These are phyloP conservation scores for Edaphochlamys debaryana DNA, from an alignment of 139 green algal species.

Conservation along the genomic window DNA sequence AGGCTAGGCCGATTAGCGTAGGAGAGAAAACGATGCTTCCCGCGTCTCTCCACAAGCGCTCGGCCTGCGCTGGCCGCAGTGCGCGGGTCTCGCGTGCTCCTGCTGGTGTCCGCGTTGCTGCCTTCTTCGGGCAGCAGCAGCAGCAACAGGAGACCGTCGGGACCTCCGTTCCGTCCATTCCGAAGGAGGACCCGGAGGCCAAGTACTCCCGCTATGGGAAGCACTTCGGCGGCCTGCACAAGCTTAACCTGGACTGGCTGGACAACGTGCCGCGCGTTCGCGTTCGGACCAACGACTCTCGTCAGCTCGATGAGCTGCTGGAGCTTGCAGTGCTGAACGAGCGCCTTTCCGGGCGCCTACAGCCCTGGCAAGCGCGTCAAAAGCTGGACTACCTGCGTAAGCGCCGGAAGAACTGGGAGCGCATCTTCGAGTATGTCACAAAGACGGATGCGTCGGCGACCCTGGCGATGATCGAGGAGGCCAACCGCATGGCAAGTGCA, in stretches of 20 bases:
- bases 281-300: slow-evolving; percentile 56
- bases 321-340: slow-evolving; percentile 85
- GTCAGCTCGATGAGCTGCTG: slow-evolving; percentile 72
- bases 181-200: slow-evolving; percentile 46
- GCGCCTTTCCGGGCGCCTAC: slow-evolving; percentile 58
- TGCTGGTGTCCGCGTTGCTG: too few relatives aligned
- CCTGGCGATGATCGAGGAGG: slow-evolving; percentile 82
- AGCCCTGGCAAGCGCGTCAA: slow-evolving; percentile 59
- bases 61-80: too few relatives aligned
- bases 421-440: slow-evolving; percentile 81
- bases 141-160: too few relatives aligned
- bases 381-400: slow-evolving; percentile 79
- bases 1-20: too few relatives aligned
- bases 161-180: too few relatives aligned
- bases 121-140: too few relatives aligned
- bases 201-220: slow-evolving; percentile 54
- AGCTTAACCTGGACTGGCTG: slow-evolving; percentile 56
- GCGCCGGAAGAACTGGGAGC: slow-evolving; percentile 77
- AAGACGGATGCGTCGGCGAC: slow-evolving; percentile 77
- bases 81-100: too few relatives aligned
- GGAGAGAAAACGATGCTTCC: too few relatives aligned
- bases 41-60: too few relatives aligned
- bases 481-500: slow-evolving; percentile 74
- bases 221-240: slow-evolving; percentile 53
- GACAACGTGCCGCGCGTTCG: slow-evolving; percentile 70